These are phyloP conservation scores for Pouteria glomerata DNA, from an alignment of 148 eudicot species.

Conservation along the genomic window DNA sequence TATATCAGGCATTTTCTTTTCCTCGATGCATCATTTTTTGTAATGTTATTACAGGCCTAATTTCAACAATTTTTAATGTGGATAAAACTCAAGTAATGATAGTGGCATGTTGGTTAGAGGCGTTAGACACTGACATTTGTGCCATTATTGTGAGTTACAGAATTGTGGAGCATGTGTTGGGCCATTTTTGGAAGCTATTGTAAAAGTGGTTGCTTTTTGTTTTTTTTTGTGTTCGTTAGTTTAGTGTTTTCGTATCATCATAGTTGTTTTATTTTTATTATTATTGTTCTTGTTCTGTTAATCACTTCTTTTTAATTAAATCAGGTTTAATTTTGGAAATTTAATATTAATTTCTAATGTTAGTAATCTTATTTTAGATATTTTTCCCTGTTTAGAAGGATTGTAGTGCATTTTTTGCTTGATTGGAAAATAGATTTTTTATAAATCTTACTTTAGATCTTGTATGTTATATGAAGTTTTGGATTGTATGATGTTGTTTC, in stretches of 20 bases:
- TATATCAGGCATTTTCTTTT: too few relatives aligned
- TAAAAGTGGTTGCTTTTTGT: background rate
- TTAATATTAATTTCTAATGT: background rate
- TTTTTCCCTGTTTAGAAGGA: background rate
- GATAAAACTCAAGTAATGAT: background rate
- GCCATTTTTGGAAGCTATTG: background rate
- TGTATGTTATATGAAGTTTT: slow-evolving; percentile 7
- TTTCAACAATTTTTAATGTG: background rate
- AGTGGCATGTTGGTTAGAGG: background rate
- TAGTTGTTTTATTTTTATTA: too few relatives aligned
- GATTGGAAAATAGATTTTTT: background rate
- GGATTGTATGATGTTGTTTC: slow-evolving; percentile 14
- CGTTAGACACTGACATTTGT: background rate
- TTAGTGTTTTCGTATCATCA: too few relatives aligned
- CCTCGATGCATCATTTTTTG: too few relatives aligned
- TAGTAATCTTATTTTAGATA: background rate
- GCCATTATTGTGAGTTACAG: background rate
- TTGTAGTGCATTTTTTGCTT: background rate
- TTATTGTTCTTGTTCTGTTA: background rate
- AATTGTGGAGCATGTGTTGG: background rate
- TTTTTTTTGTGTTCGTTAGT: background rate
- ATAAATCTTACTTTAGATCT: background rate
- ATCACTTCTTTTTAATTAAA: background rate
- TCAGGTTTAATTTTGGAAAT: background rate
- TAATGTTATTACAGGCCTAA: background rate